Base-by-base conservation (phyloP, 345 rosid genomes). In the Eucalyptus virginea region DNA sequence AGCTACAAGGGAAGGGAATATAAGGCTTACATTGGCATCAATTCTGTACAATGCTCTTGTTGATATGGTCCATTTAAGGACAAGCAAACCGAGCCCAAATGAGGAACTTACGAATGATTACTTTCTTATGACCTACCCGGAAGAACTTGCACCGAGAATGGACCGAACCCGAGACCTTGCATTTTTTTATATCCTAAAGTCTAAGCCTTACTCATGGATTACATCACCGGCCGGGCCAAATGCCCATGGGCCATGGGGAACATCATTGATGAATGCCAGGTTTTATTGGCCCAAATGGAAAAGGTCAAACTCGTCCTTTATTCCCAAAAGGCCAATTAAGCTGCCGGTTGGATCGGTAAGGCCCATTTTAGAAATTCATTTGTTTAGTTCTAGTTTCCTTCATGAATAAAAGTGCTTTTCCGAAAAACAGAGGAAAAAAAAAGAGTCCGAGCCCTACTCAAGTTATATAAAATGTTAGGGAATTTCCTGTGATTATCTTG, bases 11-110 rank as follows among this genome's bases (percentile, higher is more conserved):
- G 72, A 90, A 80, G 88, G 87, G 86, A 42, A 72, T 88, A 90
- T 92, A 90, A 94, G 89, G 92, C 94, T 91, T 32, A 94, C 86
- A 67, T 94, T 94, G 15, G 91, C 92, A 87, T 89, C 90, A 90
- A 91, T 88, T 32, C 91, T 86, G 88, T 86, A 50, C 26, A 94
- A 88, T 40, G 60, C 19, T 54, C 62, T 65, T 19, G 87, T 28
- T 60, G 90, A 44, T 69, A 13, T 28, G 69, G 34, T 62, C 69
- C 4, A 28, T 28, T 60, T 62, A 6, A 62, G 69, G 34, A 62
- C 9, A 8, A 0, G 5, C 2, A 62, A 62, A 6, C 0, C 34
- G 34, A 13, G 34, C 69, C 0, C 34, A 0, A 56, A 56, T 0
- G 34, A 13, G 69, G 0, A 62, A 62, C 69, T 30, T 13, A 1